Percentiles rank a stretch among this genome's conserved stretches.
Evolutionary conservation across 2,329 filamentous ascomycete species (phyloP).

Genomic region (Phaeosphaeria sp.): DNA sequence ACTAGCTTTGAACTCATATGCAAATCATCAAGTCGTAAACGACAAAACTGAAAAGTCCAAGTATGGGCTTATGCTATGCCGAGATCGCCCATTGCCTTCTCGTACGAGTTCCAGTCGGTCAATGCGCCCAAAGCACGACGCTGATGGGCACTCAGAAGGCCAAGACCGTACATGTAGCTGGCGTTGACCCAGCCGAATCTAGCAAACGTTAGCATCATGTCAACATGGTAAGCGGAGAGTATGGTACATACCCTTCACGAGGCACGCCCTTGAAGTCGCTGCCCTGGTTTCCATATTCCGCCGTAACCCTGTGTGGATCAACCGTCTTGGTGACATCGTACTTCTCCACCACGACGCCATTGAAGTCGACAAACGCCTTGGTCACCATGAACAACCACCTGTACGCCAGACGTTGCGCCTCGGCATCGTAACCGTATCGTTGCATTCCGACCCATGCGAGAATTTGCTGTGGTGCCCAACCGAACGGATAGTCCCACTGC

Average conservation of each 20-base stretch:
- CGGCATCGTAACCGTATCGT: slow-evolving; percentile 89
- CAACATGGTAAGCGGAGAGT: not conserved
- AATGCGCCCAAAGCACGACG: slow-evolving; percentile 85
- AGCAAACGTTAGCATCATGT: slow-evolving; percentile 28
- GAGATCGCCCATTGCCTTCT: slow-evolving; percentile 64
- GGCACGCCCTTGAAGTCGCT: slow-evolving; percentile 94
- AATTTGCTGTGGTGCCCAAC: slow-evolving; percentile 99
- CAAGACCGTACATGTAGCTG: slow-evolving; percentile 92
- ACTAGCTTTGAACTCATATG: slow-evolving; percentile 6
- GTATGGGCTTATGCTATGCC: slow-evolving; percentile 26
- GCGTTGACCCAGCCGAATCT: slow-evolving; percentile 99
- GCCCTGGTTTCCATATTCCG: slow-evolving; percentile 97
- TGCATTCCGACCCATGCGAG: slow-evolving; percentile 93
- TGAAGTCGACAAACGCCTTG: slow-evolving; percentile 97
- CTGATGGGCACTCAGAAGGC: slow-evolving; percentile 88
- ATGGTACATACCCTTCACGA: slow-evolving; percentile 81
- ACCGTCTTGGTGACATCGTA: slow-evolving; percentile 93
- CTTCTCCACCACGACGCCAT: slow-evolving; percentile 97
- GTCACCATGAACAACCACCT: slow-evolving; percentile 99
- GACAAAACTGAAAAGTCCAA: not conserved
- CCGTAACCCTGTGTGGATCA: slow-evolving; percentile 92
- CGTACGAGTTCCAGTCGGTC: slow-evolving; percentile 84
- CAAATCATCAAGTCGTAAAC: slow-evolving; percentile 12
- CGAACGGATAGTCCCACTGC: slow-evolving; percentile 98
- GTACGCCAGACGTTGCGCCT: slow-evolving; percentile 88